These are phyloP conservation scores for Penicillium waksmanii DNA, from an alignment of 495 filamentous ascomycete species.

Conservation along the genomic window DNA sequence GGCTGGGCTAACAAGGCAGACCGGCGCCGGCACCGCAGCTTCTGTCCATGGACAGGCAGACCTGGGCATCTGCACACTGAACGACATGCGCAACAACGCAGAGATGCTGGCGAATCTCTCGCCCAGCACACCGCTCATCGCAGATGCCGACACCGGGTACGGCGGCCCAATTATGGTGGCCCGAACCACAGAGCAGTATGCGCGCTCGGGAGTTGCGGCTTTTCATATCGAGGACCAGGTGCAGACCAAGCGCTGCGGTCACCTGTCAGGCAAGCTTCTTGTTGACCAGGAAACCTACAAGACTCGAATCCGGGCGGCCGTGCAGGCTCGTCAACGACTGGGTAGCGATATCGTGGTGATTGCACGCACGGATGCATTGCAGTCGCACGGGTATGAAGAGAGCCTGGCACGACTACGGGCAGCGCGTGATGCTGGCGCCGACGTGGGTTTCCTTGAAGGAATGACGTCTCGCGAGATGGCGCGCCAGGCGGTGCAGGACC, in stretches of 20 bases:
- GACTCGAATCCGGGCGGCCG: constrained; percentile 61
- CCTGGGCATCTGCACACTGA: constrained; percentile 60
- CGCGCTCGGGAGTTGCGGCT: constrained; percentile 66
- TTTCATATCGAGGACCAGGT: constrained; percentile 78
- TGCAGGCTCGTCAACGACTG: constrained; percentile 52
- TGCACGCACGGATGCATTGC: constrained; percentile 69
- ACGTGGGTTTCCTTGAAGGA: constrained; percentile 63
- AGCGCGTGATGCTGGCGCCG: constrained; percentile 61
- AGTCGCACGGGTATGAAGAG: constrained; percentile 64
- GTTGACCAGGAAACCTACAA: constrained; percentile 57
- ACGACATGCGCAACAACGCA: constrained; percentile 50
- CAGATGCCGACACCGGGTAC: constrained; percentile 72
- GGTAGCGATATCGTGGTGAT: constrained; percentile 68
- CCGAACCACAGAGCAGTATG: constrained; percentile 65
- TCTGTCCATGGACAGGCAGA: constrained; percentile 71
- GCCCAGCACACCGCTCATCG: constrained; percentile 59
- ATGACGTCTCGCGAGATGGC: constrained; percentile 44
- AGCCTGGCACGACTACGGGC: constrained; percentile 57
- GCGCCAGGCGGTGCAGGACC: constrained; percentile 45
- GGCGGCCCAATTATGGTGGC: constrained; percentile 68
- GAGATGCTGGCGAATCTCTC: constrained; percentile 48
- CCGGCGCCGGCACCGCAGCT: constrained; percentile 69
- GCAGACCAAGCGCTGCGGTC: constrained; percentile 68
- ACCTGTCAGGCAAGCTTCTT: constrained; percentile 65
- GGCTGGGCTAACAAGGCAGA: constrained; percentile 36